Conservation (phyloP, 2,329 filamentous ascomycete species). For the Aschersonia sp. region DNA sequence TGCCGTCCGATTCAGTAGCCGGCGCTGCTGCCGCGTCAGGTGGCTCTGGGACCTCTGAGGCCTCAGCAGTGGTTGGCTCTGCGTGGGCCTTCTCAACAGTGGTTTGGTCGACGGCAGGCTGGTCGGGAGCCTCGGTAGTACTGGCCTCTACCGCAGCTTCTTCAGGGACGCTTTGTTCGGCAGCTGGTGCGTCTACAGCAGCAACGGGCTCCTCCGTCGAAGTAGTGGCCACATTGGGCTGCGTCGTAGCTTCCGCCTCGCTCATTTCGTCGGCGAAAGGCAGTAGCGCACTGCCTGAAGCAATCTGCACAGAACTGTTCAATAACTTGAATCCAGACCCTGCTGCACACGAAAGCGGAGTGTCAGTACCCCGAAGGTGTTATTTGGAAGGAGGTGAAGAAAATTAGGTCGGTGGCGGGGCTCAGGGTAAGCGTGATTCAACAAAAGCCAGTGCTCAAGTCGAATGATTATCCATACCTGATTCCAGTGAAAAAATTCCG, state of each 20-base stretch:
- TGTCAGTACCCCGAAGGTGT: no score
- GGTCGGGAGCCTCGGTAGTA: background rate
- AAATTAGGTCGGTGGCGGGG: no score
- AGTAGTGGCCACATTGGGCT: constrained; percentile 11
- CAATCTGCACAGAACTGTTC: no score
- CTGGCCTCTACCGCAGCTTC: background rate
- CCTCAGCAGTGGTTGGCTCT: constrained; percentile 7
- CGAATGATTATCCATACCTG: no score
- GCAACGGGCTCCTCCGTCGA: background rate
- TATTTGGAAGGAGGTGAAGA: no score
- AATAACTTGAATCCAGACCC: no score
- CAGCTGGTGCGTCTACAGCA: background rate
- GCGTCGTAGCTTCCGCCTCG: constrained; percentile 9
- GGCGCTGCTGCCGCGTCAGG: background rate
- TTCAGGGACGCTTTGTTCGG: background rate
- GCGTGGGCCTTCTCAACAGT: background rate
- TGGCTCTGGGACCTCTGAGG: background rate
- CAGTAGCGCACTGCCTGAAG: no score
- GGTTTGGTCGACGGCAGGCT: background rate
- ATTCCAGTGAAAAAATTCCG: no score
- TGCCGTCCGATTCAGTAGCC: background rate
- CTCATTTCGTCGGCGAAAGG: constrained; percentile 4
- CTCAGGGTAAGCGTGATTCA: no score
- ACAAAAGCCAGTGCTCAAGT: no score
- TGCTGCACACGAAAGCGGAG: no score